phyloP scores from a whole-genome alignment of 1,284 basidiomycete genomes.

The Athelia psychrophila region DNA sequence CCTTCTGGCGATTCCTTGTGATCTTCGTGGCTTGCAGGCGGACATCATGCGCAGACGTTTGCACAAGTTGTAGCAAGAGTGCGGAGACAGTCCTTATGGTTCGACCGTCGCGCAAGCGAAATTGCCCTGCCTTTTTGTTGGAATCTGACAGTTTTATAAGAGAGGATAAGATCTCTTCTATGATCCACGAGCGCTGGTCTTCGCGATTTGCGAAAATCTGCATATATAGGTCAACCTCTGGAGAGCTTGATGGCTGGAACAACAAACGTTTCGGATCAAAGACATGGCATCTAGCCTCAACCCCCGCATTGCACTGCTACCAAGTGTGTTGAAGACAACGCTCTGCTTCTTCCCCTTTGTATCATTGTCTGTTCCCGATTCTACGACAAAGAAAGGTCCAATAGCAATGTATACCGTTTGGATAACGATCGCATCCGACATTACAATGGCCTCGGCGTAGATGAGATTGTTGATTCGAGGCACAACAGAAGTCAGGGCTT shows the following conservation, averaged over 20 bases:
- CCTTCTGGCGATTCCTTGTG: constrained; percentile 58
- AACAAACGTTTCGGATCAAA: constrained; percentile 76
- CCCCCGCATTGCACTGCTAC: constrained; percentile 75
- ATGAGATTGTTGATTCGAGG: constrained; percentile 70
- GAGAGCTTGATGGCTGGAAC: not conserved
- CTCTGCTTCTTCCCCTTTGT: constrained; percentile 54
- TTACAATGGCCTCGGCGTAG: constrained; percentile 64
- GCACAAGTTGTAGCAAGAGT: constrained; percentile 91
- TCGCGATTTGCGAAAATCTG: constrained; percentile 90
- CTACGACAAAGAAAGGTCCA: constrained; percentile 88
- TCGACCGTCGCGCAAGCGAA: constrained; percentile 82
- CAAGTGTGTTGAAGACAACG: constrained; percentile 57
- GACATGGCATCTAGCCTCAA: constrained; percentile 80
- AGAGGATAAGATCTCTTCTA: constrained; percentile 91
- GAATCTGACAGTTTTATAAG: constrained; percentile 88
- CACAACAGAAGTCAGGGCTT: constrained; percentile 60
- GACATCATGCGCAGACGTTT: constrained; percentile 86
- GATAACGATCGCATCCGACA: constrained; percentile 88
- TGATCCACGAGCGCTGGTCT: constrained; percentile 91
- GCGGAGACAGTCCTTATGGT: constrained; percentile 93
- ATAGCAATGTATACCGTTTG: constrained; percentile 90
- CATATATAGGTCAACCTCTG: constrained; percentile 6
- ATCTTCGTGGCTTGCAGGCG: constrained; percentile 59
- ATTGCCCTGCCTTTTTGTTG: constrained; percentile 84
- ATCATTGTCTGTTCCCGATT: constrained; percentile 48